phyloP scores from a whole-genome alignment of 768 basidiomycete genomes.

The Boletus insuetus region DNA sequence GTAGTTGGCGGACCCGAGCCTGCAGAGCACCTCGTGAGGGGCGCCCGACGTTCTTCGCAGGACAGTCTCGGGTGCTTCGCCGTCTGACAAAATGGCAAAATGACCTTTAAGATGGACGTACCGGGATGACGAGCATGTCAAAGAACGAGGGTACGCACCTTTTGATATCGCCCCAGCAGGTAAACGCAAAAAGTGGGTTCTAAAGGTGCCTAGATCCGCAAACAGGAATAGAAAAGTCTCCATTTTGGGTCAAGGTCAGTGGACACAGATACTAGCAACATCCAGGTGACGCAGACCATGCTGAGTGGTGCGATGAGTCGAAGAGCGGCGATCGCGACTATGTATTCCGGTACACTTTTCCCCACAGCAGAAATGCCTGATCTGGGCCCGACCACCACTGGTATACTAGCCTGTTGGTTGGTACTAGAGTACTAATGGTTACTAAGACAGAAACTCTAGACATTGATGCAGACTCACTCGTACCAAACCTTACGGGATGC shows the following conservation, averaged over 20 bases:
- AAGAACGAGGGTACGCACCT: constrained; percentile 25
- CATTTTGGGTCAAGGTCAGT: background rate
- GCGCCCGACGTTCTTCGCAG: constrained; percentile 39
- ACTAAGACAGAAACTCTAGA: no score
- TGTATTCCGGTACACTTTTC: no score
- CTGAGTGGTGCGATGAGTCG: constrained; percentile 51
- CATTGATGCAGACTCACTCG: no score
- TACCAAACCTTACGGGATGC: no score
- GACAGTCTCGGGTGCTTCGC: constrained; percentile 38
- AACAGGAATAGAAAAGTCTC: constrained; percentile 1
- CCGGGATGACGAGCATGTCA: background rate
- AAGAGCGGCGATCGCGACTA: no score
- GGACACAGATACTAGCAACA: constrained; percentile 6
- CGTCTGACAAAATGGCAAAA: constrained; percentile 23
- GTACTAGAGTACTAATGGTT: no score
- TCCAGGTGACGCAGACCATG: constrained; percentile 35
- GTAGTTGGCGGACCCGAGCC: constrained; percentile 22
- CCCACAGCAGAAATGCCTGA: no score
- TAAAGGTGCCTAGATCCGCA: constrained; percentile 34
- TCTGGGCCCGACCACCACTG: no score
- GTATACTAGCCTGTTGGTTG: no score
- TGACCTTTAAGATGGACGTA: background rate
- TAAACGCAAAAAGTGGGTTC: constrained; percentile 46
- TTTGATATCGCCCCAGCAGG: constrained; percentile 42
- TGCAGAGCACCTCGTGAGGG: constrained; percentile 49